phyloP scores from a whole-genome alignment of 2,329 filamentous ascomycete genomes.

The Trichoderma brevicompactum region DNA sequence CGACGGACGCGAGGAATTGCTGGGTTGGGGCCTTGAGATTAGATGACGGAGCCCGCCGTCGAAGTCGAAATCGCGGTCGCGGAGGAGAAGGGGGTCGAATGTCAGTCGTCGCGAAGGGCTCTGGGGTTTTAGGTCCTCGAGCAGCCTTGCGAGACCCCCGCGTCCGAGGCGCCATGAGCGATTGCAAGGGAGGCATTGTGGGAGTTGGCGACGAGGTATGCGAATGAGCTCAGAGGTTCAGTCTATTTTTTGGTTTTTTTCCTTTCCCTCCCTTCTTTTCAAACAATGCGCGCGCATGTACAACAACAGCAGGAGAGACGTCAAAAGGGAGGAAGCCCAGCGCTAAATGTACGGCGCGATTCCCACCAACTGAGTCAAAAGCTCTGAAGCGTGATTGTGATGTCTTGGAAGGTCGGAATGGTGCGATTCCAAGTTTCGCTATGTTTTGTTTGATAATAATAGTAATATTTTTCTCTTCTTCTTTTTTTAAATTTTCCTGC shows the following conservation, averaged over 20 bases:
- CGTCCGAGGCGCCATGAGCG: slow-evolving; percentile 50
- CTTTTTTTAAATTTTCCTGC: background rate
- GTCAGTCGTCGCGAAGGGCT: slow-evolving; percentile 48
- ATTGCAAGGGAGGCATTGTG: slow-evolving; percentile 53
- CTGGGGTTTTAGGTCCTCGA: slow-evolving; percentile 55
- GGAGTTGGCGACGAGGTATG: slow-evolving; percentile 33
- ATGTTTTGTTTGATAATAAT: background rate
- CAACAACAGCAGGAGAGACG: background rate
- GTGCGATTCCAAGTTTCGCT: background rate
- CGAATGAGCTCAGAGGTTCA: slow-evolving; percentile 17
- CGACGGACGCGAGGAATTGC: slow-evolving; percentile 70
- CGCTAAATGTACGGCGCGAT: slow-evolving; percentile 13
- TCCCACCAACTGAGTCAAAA: slow-evolving; percentile 17
- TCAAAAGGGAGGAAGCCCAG: slow-evolving; percentile 1
- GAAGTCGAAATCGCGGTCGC: slow-evolving; percentile 59
- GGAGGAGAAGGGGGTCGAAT: slow-evolving; percentile 54
- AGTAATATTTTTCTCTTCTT: background rate
- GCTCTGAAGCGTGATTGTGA: slow-evolving; percentile 19
- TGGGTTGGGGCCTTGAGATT: slow-evolving; percentile 62
- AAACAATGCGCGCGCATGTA: background rate
- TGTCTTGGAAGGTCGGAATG: slow-evolving; percentile 28
- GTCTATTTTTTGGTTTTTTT: background rate
- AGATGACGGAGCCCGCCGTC: slow-evolving; percentile 58
- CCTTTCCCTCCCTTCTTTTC: background rate
- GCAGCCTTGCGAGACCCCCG: slow-evolving; percentile 48